Percentiles rank a stretch among this genome's conserved stretches.
These are phyloP conservation scores for Harringtonia aguacate DNA, from an alignment of 2,329 filamentous ascomycete species.

Conservation along the genomic window DNA sequence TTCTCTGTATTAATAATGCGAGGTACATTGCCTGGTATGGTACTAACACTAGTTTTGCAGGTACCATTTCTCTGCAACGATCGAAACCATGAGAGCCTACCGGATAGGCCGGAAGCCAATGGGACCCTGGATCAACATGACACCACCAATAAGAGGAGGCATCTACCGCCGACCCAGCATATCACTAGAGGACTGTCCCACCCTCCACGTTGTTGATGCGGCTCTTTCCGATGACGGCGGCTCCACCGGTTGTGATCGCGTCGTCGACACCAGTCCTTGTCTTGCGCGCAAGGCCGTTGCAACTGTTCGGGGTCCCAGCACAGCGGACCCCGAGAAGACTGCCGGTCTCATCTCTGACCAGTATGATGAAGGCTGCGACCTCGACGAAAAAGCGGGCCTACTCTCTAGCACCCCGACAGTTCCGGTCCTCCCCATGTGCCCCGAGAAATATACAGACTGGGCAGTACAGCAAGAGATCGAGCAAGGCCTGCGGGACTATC, in stretches of 20 bases:
- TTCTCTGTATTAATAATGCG: not conserved
- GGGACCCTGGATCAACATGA: constrained; percentile 45
- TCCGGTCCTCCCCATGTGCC: not conserved
- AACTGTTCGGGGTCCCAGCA: not conserved
- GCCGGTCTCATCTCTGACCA: too few relatives aligned
- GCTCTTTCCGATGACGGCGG: not conserved
- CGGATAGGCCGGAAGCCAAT: constrained; percentile 45
- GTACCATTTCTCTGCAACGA: constrained; percentile 43
- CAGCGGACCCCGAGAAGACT: not conserved
- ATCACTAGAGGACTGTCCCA: not conserved
- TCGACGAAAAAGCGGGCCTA: not conserved
- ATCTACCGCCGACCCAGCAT: constrained; percentile 4
- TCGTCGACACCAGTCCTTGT: not conserved
- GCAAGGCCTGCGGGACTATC: constrained; percentile 28
- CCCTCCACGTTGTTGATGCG: not conserved
- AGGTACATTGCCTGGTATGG: not conserved
- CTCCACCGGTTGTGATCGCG: constrained; percentile 1
- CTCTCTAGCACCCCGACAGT: not conserved
- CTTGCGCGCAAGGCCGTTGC: not conserved
- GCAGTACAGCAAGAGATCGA: constrained; percentile 25
- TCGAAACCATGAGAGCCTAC: constrained; percentile 47
- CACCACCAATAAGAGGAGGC: constrained; percentile 38
- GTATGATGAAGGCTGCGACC: not conserved
- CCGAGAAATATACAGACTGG: constrained; percentile 20
- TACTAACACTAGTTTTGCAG: constrained; percentile 27